A percentile compares a stretch with the other conserved stretches of the same genome.
phyloP scores from a whole-genome alignment of 352 stramenopile genomes.

The Pythium graminicola region DNA sequence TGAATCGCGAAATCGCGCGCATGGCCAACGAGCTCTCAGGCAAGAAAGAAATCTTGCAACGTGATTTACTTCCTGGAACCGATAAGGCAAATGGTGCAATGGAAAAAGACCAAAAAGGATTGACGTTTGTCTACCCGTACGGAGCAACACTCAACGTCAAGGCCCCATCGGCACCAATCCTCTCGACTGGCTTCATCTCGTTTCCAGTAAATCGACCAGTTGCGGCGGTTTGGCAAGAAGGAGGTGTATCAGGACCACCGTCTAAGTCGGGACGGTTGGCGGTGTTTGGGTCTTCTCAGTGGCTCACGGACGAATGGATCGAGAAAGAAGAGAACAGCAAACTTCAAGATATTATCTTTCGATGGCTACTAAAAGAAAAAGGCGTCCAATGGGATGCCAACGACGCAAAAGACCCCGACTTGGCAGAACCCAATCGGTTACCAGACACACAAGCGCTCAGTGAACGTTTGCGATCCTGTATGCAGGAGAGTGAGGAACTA shows the following conservation, averaged over 20 bases:
- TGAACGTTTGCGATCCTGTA: conserved; percentile 89
- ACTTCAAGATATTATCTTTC: conserved; percentile 90
- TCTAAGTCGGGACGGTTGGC: conserved; percentile 64
- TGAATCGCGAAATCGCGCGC: conserved; percentile 89
- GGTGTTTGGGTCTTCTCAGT: conserved; percentile 89
- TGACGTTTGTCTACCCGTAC: conserved; percentile 95
- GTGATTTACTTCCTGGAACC: conserved; percentile 20
- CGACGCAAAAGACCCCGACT: conserved; percentile 74
- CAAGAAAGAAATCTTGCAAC: conserved; percentile 48
- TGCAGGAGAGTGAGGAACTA: conserved; percentile 93
- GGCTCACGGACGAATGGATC: conserved; percentile 94
- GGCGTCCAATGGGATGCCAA: conserved; percentile 55
- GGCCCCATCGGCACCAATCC: conserved; percentile 71
- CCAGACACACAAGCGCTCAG: conserved; percentile 93
- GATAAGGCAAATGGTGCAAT: conserved; percentile 37
- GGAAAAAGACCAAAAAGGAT: conserved; percentile 80
- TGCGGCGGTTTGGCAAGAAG: conserved; percentile 84
- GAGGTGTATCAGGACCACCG: conserved; percentile 55
- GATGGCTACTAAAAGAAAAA: conserved; percentile 89
- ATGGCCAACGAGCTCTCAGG: conserved; percentile 63
- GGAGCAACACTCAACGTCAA: conserved; percentile 92
- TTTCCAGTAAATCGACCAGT: conserved; percentile 95
- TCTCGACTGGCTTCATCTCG: conserved; percentile 92
- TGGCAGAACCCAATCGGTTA: conserved; percentile 86
- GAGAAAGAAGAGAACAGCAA: conserved; percentile 94